Base-by-base conservation (phyloP, 1,139 yeast genomes). In the Sugiyamaella pinicola region DNA sequence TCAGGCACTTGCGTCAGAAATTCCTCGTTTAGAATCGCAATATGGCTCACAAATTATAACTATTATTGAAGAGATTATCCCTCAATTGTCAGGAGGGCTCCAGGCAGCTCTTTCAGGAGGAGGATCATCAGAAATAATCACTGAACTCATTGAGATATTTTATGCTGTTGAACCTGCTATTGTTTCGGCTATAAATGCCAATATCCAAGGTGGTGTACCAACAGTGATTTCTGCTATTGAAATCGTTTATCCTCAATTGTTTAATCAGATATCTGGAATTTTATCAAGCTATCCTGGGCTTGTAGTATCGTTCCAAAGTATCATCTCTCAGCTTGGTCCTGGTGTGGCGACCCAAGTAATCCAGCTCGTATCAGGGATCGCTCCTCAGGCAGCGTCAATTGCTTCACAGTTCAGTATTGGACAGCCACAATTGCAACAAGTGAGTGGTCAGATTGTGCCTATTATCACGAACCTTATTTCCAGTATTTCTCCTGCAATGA, bases 381-480 rank as follows among this genome's bases (percentile, higher is more conserved):
- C 13, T 13, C 35, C 35, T 4, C 35, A 31, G 8, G 35, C 35
- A n/a, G 35, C 8, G 6, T 24, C 39, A 5, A 17, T 35, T 35
- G 41, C 41, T 37, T n/a, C n/a, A n/a, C n/a, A n/a, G n/a, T n/a
- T n/a, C n/a, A n/a, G n/a, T n/a, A n/a, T n/a, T 19, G 26, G 41
- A 31, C 37, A 42, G 10, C 47, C 19, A 26, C 28, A 29, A 19
- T n/a, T 29, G 29, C 39, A 19, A 12, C 24, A 42, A 18, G 31
- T 42, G 18, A 22, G 21, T 18, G 19, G 17, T 21, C 47, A 42
- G 29, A 33, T 42, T 21, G 28, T 9, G 12, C 38, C 37, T 10
- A 29, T 42, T 31, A 10, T 42, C 17, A 12, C 22, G 9, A 18
- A 33, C 6, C 9, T 42, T 7, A 31, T 42, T 17, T 31, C 47